A percentile compares a stretch with the other conserved stretches of the same genome.
phyloP scores from a whole-genome alignment of 108 stramenopile species.

The Mayamaea pseudoterrestris region DNA sequence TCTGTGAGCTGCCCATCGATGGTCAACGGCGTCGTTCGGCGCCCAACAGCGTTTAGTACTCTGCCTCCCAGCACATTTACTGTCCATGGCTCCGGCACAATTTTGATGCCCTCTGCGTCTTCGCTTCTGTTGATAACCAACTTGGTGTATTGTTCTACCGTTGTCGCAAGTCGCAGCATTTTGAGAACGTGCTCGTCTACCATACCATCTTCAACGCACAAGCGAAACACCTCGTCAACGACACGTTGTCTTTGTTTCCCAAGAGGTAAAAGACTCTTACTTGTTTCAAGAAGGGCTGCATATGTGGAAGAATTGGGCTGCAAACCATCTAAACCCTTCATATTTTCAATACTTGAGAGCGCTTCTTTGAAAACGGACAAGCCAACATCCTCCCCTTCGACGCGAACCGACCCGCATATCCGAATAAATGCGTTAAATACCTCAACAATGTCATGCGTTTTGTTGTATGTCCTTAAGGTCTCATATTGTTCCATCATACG shows the following conservation, averaged over 20 bases:
- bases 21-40: conserved; percentile 43
- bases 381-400: conserved; percentile 6
- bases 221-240: conserved; percentile 48
- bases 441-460: conserved; percentile 4
- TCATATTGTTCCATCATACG: no score
- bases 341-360: conserved; percentile 3
- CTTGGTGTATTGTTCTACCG: conserved; percentile 39
- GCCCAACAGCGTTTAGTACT: conserved; percentile 24
- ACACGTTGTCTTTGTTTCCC: conserved; percentile 33
- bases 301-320: conserved; percentile 52
- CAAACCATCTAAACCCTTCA: conserved; percentile 12
- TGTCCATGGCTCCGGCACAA: conserved; percentile 66
- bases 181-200: conserved; percentile 43
- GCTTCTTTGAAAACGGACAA: conserved; percentile 3
- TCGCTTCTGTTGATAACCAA: conserved; percentile 31
- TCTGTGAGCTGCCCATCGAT: conserved; percentile 47
- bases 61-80: conserved; percentile 39
- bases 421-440: conserved; percentile 44
- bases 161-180: conserved; percentile 29
- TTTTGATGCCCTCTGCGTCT: conserved; percentile 25
- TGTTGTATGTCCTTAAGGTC: no score
- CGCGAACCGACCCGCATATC: conserved; percentile 27
- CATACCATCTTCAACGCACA: conserved; percentile 58
- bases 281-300: conserved; percentile 42
- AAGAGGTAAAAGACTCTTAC: conserved; percentile 29